phyloP scores from a whole-genome alignment of 2,329 filamentous ascomycete species.

The Fusarium musae region DNA sequence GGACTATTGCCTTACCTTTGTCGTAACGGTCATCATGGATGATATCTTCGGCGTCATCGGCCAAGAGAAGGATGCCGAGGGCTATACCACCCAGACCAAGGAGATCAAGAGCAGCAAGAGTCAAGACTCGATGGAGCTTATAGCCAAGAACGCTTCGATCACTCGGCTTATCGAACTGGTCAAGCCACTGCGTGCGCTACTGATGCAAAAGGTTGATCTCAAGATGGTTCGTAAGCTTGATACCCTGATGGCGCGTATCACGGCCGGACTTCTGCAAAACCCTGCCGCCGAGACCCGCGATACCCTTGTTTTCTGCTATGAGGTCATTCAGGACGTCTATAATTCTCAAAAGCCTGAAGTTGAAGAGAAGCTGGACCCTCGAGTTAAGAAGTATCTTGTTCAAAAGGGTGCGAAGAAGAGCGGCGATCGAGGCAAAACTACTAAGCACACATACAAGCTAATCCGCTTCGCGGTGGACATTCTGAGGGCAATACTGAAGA shows the following conservation, averaged over 20 bases:
- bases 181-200: slow-evolving; percentile 78
- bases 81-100: slow-evolving; percentile 94
- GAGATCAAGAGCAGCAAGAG: slow-evolving; percentile 99
- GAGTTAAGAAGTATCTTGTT: slow-evolving; percentile 79
- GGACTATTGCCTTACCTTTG: slow-evolving; percentile 83
- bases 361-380: slow-evolving; percentile 68
- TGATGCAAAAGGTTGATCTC: slow-evolving; percentile 85
- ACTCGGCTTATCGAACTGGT: slow-evolving; percentile 79
- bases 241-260: slow-evolving; percentile 84
- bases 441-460: slow-evolving; percentile 87
- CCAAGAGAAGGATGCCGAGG: slow-evolving; percentile 96
- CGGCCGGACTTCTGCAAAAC: slow-evolving; percentile 85
- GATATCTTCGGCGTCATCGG: slow-evolving; percentile 94
- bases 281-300: slow-evolving; percentile 80
- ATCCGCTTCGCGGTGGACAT: slow-evolving; percentile 89
- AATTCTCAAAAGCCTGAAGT: slow-evolving; percentile 65
- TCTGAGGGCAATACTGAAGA: slow-evolving; percentile 84
- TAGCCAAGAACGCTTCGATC: slow-evolving; percentile 85
- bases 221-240: slow-evolving; percentile 91
- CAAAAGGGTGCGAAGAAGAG: slow-evolving; percentile 82
- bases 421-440: slow-evolving; percentile 75
- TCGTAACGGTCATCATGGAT: slow-evolving; percentile 92
- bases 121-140: slow-evolving; percentile 94
- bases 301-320: slow-evolving; percentile 93
- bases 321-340: slow-evolving; percentile 90